A percentile compares a stretch with the other conserved stretches of the same genome.
These are phyloP conservation scores for Stropharia rugosoannulata DNA, from an alignment of 768 basidiomycete species.

Conservation along the genomic window DNA sequence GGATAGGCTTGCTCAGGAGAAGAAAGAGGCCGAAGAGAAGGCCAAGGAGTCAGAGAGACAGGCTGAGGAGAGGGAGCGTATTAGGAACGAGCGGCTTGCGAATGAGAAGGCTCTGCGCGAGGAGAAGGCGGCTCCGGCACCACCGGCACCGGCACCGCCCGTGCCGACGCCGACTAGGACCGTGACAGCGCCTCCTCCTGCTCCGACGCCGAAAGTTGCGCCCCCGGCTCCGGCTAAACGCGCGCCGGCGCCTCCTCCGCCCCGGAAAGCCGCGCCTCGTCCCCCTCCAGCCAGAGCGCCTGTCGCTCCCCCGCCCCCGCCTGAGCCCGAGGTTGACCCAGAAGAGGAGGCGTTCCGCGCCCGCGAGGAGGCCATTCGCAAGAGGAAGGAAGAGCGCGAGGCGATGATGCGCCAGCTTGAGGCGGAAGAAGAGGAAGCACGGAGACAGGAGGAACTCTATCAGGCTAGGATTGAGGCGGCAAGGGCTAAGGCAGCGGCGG, in stretches of 20 bases:
- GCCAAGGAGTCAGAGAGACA: slow-evolving; percentile 74
- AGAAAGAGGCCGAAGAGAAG: slow-evolving; percentile 90
- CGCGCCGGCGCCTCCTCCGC: slow-evolving; percentile 37
- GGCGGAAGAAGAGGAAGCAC: slow-evolving; percentile 49
- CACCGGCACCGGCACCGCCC: slow-evolving; percentile 25
- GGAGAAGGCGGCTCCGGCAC: slow-evolving; percentile 34
- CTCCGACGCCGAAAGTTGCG: slow-evolving; percentile 19
- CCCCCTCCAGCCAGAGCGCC: slow-evolving; percentile 28
- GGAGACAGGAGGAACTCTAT: slow-evolving; percentile 38
- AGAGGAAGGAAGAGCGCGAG: slow-evolving; percentile 69
- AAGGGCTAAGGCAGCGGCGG: slow-evolving; percentile 21
- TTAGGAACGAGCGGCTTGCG: slow-evolving; percentile 72
- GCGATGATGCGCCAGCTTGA: slow-evolving; percentile 62
- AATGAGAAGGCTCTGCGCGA: slow-evolving; percentile 68
- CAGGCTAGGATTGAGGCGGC: slow-evolving; percentile 37
- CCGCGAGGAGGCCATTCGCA: slow-evolving; percentile 69
- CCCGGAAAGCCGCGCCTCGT: slow-evolving; percentile 40
- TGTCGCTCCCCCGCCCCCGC: slow-evolving; percentile 32
- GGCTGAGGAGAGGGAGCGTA: slow-evolving; percentile 75
- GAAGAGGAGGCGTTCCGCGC: slow-evolving; percentile 73
- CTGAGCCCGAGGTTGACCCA: slow-evolving; percentile 58
- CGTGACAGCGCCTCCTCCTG: slow-evolving; percentile 22
- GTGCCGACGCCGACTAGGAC: slow-evolving; percentile 28
- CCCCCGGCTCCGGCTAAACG: slow-evolving; percentile 35
- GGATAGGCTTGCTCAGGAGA: slow-evolving; percentile 81